Conservation (phyloP, 768 basidiomycete species). For the Suillus fuscotomentosus region DNA sequence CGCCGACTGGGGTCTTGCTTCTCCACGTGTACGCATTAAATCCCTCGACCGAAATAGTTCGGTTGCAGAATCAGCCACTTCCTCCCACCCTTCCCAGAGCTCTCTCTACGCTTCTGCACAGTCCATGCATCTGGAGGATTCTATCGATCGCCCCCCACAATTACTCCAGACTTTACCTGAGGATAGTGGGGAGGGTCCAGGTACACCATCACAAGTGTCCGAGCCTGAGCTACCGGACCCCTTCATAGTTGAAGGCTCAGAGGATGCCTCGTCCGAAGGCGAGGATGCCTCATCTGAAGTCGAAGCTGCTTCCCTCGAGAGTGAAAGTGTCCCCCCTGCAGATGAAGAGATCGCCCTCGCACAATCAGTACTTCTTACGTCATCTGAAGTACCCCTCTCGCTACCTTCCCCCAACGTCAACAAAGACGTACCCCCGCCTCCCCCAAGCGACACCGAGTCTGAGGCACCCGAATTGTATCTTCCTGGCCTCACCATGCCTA, state of each 20-base stretch:
- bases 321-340: conserved; percentile 7
- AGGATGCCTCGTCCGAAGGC: conserved; percentile 38
- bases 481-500: conserved; percentile 67
- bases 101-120: conserved; percentile 4
- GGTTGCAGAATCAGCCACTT: conserved; percentile 5
- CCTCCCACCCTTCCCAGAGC: background rate
- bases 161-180: conserved; percentile 6
- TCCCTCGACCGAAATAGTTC: conserved; percentile 8
- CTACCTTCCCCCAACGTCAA: conserved; percentile 38
- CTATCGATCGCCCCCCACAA: background rate
- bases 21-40: conserved; percentile 12
- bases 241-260: conserved; percentile 60
- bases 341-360: conserved; percentile 45
- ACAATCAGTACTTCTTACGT: conserved; percentile 22
- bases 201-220: conserved; percentile 22
- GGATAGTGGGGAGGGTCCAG: conserved; percentile 10
- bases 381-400: conserved; percentile 17
- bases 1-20: background rate
- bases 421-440: conserved; percentile 52
- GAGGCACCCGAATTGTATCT: conserved; percentile 60
- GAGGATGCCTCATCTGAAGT: conserved; percentile 20
- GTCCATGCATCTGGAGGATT: background rate
- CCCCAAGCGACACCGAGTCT: conserved; percentile 43
- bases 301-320: conserved; percentile 17
- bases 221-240: conserved; percentile 58